These are phyloP conservation scores for Ceratobasidium sp. DNA, from an alignment of 1,284 basidiomycete species.

Conservation along the genomic window DNA sequence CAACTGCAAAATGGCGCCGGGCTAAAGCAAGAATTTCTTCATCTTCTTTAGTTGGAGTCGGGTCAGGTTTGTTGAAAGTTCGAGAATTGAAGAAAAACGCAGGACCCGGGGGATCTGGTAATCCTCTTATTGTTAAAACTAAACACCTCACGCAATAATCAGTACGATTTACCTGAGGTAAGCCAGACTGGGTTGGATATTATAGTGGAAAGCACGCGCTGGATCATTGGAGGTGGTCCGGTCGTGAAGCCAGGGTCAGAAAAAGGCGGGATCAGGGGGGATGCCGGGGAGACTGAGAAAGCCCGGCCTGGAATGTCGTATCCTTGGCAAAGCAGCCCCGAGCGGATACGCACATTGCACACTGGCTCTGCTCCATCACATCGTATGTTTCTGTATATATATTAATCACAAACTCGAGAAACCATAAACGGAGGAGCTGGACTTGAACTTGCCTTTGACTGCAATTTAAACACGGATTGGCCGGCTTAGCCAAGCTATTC, in stretches of 20 bases:
- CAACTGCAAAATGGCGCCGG: not conserved
- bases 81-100: not conserved
- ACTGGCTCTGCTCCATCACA: constrained; percentile 24
- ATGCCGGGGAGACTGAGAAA: too few species aligned
- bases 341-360: constrained; percentile 25
- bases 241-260: not conserved
- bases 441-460: not conserved
- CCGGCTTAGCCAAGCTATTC: not conserved
- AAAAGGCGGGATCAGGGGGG: too few species aligned
- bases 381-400: not conserved
- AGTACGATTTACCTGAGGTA: not conserved
- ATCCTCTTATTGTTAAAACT: not conserved
- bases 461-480: not conserved
- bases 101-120: not conserved
- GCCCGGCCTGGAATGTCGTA: not conserved
- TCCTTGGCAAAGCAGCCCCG: constrained; percentile 15
- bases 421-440: too few species aligned
- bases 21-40: not conserved
- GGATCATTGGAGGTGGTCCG: not conserved
- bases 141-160: not conserved
- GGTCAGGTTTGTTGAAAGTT: not conserved
- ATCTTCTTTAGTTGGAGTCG: not conserved
- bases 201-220: not conserved
- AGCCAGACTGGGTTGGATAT: constrained; percentile 26
- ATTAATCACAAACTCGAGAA: too few species aligned